Percentiles rank a stretch among this genome's conserved stretches.
Conservation (phyloP, 1,139 yeast species). For the Candida buenavistaensis region DNA sequence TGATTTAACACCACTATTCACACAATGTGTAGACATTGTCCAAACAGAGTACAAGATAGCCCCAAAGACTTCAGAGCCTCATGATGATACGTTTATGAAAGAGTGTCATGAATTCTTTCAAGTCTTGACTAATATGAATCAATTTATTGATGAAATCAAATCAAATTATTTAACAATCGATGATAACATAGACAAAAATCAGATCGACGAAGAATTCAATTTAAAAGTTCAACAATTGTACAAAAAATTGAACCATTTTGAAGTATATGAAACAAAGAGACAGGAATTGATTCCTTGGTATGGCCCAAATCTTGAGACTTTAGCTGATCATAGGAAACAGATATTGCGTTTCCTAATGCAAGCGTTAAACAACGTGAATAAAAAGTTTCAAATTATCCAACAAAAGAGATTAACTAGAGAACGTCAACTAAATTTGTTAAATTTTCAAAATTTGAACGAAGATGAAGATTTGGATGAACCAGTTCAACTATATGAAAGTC, state of each 20-base stretch:
- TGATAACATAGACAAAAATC: conserved; percentile 48
- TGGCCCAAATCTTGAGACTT: conserved; percentile 23
- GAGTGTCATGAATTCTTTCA: conserved; percentile 50
- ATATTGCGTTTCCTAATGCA: conserved; percentile 40
- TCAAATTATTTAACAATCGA: conserved; percentile 44
- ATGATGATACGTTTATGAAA: conserved; percentile 50
- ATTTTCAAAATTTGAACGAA: conserved; percentile 44
- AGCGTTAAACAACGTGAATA: conserved; percentile 33
- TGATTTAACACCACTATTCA: conserved; percentile 53
- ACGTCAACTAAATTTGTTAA: conserved; percentile 37
- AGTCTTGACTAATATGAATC: conserved; percentile 38
- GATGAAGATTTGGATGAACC: conserved; percentile 23
- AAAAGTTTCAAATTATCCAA: conserved; percentile 42
- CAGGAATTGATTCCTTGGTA: conserved; percentile 19
- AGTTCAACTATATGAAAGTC: too few relatives aligned
- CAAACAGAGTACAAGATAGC: conserved; percentile 26
- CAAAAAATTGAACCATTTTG: conserved; percentile 50
- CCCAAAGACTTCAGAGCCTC: too few relatives aligned
- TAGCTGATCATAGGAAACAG: conserved; percentile 37
- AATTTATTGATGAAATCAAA: conserved; percentile 39
- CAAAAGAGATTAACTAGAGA: conserved; percentile 43
- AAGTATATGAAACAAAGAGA: conserved; percentile 52
- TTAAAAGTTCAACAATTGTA: conserved; percentile 49
- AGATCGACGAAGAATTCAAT: conserved; percentile 56
- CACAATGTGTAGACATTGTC: conserved; percentile 48